Percentiles rank a stretch among this genome's conserved stretches.
Conservation (phyloP, 2,329 filamentous ascomycete genomes). For the Sporothrix dimorphospora region DNA sequence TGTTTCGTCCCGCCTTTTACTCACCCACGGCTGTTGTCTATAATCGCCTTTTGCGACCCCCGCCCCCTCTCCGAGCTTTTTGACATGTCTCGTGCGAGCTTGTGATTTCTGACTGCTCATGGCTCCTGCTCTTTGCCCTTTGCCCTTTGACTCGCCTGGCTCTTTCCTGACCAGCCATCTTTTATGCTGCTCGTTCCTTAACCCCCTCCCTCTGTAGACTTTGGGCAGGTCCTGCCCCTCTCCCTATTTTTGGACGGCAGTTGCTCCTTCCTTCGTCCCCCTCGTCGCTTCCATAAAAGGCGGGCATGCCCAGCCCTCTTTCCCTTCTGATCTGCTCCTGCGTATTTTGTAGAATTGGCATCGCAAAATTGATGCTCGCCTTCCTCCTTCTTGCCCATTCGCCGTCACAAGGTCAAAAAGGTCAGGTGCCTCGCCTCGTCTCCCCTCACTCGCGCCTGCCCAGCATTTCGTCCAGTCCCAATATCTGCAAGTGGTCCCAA, state of each 20-base stretch:
- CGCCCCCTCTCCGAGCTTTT: background rate
- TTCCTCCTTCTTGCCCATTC: background rate
- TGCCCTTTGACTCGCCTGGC: background rate
- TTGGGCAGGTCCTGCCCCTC: background rate
- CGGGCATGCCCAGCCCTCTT: background rate
- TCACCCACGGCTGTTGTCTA: conserved; percentile 11
- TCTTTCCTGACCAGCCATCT: conserved; percentile 13
- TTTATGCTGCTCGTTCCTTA: background rate
- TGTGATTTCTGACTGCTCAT: conserved; percentile 13
- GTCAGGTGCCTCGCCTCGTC: background rate
- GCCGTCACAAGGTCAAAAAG: background rate
- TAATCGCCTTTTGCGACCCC: background rate
- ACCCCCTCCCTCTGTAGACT: background rate
- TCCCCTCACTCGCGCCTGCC: background rate
- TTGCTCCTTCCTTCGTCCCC: background rate
- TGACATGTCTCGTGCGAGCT: conserved; percentile 3
- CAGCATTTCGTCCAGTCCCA: background rate
- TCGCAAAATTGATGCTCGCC: background rate
- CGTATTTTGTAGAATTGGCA: background rate
- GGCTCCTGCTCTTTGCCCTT: background rate
- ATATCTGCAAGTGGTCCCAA: conserved; percentile 19
- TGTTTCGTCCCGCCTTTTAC: conserved; percentile 3
- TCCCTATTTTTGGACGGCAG: background rate
- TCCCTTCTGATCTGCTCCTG: background rate
- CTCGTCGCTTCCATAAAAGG: background rate